A percentile compares a stretch with the other conserved stretches of the same genome.
Conservation (phyloP, 2,329 filamentous ascomycete genomes). For the Nemania sp. region DNA sequence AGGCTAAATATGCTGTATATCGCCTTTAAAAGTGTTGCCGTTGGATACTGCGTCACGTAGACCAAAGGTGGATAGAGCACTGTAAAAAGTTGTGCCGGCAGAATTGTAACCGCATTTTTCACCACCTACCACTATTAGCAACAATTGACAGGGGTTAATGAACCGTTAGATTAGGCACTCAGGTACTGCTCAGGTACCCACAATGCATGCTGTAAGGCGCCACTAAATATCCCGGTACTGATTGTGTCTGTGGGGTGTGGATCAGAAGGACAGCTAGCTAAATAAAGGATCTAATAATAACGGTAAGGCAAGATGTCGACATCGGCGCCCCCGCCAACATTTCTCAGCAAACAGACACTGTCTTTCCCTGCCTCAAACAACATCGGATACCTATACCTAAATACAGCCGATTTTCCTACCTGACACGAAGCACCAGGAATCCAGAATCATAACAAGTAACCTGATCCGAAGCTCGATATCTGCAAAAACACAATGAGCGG, state of each 20-base stretch:
- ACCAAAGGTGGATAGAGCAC: constrained; percentile 24
- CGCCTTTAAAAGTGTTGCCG: background rate
- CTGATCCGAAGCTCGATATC: background rate
- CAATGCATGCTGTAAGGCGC: background rate
- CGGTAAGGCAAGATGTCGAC: constrained; percentile 29
- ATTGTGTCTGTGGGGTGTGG: background rate
- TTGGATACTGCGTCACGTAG: constrained; percentile 1
- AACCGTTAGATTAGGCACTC: background rate
- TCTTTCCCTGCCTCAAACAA: background rate
- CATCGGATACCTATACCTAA: background rate
- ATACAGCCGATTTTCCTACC: background rate
- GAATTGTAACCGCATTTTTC: constrained; percentile 45
- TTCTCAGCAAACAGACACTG: constrained; percentile 4
- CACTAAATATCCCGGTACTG: background rate
- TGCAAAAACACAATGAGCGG: constrained; percentile 54
- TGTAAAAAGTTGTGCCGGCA: constrained; percentile 42
- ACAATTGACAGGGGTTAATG: background rate
- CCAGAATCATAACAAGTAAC: background rate
- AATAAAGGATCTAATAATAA: background rate
- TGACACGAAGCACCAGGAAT: constrained; percentile 19
- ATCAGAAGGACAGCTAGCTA: background rate
- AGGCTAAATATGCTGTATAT: too few species aligned
- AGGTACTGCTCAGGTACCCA: too few species aligned
- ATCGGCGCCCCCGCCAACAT: constrained; percentile 10
- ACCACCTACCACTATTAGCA: constrained; percentile 36